Percentiles rank a stretch among this genome's conserved stretches.
Evolutionary conservation across 2,329 filamentous ascomycete species (phyloP).

Genomic region (Parafenestella ontariensis): DNA sequence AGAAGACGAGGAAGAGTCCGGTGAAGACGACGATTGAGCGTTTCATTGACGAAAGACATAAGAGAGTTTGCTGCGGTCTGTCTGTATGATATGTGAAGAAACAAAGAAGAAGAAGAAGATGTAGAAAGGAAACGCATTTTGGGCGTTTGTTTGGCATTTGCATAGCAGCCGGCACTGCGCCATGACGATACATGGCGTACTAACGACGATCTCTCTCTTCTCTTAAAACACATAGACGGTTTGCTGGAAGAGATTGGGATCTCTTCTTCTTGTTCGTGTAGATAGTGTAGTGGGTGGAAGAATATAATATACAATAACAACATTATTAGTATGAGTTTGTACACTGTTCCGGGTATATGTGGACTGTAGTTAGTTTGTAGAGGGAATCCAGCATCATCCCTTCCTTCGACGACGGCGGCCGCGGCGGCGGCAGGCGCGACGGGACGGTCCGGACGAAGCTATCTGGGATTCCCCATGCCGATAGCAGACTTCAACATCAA

Average conservation of each 20-base stretch:
- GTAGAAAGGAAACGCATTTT: conserved; percentile 15
- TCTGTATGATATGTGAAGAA: conserved; percentile 19
- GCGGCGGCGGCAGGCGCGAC: background rate
- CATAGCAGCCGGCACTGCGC: background rate
- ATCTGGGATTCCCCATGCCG: background rate
- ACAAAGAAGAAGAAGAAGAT: conserved; percentile 1
- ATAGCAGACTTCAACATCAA: background rate
- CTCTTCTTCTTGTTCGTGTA: background rate
- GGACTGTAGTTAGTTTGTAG: background rate
- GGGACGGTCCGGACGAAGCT: background rate
- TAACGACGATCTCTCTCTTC: background rate
- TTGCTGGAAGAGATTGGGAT: background rate
- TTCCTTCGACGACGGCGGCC: background rate
- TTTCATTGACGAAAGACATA: too few relatives aligned
- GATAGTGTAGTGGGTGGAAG: background rate
- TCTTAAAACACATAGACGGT: background rate
- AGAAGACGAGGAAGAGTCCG: conserved; percentile 55
- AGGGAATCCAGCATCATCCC: background rate
- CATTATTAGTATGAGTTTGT: background rate
- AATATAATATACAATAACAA: background rate
- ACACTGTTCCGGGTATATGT: too few relatives aligned
- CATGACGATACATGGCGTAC: background rate
- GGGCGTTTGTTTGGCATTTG: conserved; percentile 15
- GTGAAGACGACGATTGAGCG: conserved; percentile 42
- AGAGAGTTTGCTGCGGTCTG: too few relatives aligned